Conservation (phyloP, 2,329 filamentous ascomycete genomes). For the Aspergillus latus region DNA sequence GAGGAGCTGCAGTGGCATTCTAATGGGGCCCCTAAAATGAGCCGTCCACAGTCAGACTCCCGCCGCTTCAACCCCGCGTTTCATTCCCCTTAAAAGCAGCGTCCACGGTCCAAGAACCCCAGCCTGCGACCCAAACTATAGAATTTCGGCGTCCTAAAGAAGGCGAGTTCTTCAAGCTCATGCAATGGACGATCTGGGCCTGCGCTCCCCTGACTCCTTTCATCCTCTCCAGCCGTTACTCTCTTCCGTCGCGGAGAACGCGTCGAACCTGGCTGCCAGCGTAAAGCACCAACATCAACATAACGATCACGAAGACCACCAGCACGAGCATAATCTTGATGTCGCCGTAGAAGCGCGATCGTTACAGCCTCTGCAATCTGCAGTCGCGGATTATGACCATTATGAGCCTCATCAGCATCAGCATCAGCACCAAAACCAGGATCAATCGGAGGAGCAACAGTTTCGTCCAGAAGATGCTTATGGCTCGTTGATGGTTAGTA, state of each 20-base stretch:
- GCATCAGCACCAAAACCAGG: conserved; percentile 10
- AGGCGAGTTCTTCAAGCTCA: not conserved
- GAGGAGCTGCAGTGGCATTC: not conserved
- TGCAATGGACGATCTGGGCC: conserved; percentile 28
- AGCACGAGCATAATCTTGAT: conserved; percentile 21
- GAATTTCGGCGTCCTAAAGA: not conserved
- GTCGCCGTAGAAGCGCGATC: conserved; percentile 25
- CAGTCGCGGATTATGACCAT: conserved; percentile 25
- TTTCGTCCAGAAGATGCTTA: conserved; percentile 20
- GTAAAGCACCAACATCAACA: conserved; percentile 5
- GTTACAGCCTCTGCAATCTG: conserved; percentile 28
- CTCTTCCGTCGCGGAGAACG: conserved; percentile 25
- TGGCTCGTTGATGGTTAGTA: conserved; percentile 16
- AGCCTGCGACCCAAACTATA: not conserved
- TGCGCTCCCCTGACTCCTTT: conserved; percentile 22
- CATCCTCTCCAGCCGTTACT: conserved; percentile 25
- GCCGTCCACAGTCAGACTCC: conserved; percentile 5
- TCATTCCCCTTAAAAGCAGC: conserved; percentile 18
- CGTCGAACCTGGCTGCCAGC: conserved; percentile 21
- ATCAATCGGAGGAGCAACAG: conserved; percentile 6
- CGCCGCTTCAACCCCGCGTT: conserved; percentile 20
- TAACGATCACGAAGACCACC: conserved; percentile 1
- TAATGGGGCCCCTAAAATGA: not conserved
- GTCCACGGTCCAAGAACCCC: not conserved
- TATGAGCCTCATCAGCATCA: conserved; percentile 18